phyloP scores from a whole-genome alignment of 345 rosid species.

The Sonneratia alba region DNA sequence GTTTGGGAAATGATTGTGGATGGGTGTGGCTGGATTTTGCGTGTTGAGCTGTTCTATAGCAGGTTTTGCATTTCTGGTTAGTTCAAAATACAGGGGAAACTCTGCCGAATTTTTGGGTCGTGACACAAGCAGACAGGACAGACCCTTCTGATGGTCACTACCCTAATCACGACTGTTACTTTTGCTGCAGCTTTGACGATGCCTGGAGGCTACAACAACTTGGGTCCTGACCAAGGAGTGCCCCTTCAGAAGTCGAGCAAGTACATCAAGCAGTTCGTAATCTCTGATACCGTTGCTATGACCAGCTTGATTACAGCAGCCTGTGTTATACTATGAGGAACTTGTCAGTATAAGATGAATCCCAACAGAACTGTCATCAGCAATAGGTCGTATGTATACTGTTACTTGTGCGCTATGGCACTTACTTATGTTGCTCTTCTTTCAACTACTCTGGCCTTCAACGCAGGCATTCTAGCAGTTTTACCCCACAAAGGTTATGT shows the following conservation, averaged over 20 bases:
- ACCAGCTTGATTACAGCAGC: neutral
- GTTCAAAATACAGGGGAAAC: too few relatives aligned
- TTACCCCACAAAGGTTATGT: neutral
- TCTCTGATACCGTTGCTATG: neutral
- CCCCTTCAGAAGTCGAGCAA: neutral
- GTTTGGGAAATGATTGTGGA: too few relatives aligned
- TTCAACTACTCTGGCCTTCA: neutral
- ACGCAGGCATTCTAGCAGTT: neutral
- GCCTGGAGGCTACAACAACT: conserved; percentile 2
- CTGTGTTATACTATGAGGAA: too few relatives aligned
- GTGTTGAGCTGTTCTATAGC: too few relatives aligned
- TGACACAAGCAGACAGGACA: too few relatives aligned
- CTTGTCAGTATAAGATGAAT: too few relatives aligned
- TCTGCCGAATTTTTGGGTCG: too few relatives aligned
- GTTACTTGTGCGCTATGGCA: neutral
- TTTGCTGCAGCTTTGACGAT: conserved; percentile 1
- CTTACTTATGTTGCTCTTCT: neutral
- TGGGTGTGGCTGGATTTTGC: too few relatives aligned
- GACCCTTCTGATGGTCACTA: neutral
- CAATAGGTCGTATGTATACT: neutral
- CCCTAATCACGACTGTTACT: neutral
- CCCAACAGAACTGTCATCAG: neutral
- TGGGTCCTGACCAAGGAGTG: neutral
- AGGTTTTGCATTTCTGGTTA: too few relatives aligned
- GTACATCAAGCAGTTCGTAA: neutral